Evolutionary conservation across 73 alveolate genomes (phyloP).

Genomic region (Symbiodinium pilosum): DNA sequence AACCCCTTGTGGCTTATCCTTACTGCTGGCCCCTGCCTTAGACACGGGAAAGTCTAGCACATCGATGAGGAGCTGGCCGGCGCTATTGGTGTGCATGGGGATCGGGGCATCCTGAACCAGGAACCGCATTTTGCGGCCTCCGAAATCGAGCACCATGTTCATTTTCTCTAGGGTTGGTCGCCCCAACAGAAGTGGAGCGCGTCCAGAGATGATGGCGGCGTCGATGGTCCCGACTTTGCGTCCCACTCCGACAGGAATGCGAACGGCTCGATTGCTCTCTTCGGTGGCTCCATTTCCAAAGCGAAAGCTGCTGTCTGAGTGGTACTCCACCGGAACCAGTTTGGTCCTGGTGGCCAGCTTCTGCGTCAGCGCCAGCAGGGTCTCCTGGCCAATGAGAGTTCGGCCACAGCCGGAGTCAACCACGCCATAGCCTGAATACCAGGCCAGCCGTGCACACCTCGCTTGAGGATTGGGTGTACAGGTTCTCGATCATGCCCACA

Average conservation of each 20-base stretch:
- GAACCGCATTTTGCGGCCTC: background rate
- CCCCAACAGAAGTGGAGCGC: background rate
- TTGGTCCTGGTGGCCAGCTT: background rate
- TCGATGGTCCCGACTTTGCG: background rate
- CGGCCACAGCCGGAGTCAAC: constrained; percentile 15
- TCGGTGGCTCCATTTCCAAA: constrained; percentile 5
- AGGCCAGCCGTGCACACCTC: background rate
- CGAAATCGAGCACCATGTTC: background rate
- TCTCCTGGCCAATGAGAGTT: background rate
- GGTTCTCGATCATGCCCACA: no score
- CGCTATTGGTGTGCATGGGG: background rate
- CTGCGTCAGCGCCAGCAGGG: background rate
- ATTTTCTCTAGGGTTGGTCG: constrained; percentile 7
- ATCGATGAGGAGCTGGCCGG: constrained; percentile 3
- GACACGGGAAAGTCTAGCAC: background rate
- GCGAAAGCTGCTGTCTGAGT: background rate
- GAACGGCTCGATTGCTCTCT: background rate
- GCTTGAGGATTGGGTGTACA: no score
- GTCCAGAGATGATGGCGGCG: background rate
- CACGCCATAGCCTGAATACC: background rate
- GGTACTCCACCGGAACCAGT: background rate
- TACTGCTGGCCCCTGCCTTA: no score
- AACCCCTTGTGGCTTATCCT: no score
- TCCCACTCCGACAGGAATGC: background rate
- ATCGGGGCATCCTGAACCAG: background rate